Percentiles rank a stretch among this genome's conserved stretches.
These are phyloP conservation scores for Clonostachys sp. DNA, from an alignment of 2,329 filamentous ascomycete genomes.

Conservation along the genomic window DNA sequence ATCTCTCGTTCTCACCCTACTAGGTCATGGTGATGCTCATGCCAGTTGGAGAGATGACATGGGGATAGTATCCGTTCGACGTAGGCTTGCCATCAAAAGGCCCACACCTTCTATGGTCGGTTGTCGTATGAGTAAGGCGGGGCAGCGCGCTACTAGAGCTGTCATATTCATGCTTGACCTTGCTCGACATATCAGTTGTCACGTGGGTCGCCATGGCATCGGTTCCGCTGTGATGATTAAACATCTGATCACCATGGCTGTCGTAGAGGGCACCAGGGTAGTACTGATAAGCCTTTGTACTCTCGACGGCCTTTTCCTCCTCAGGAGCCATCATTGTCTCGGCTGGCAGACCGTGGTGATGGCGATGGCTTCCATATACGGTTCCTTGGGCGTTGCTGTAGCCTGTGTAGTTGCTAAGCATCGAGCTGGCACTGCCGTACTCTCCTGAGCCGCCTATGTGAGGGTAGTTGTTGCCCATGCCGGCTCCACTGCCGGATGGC, in stretches of 20 bases:
- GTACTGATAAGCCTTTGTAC: constrained; percentile 49
- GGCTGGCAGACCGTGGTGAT: constrained; percentile 43
- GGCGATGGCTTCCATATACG: constrained; percentile 33
- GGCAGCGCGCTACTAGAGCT: constrained; percentile 22
- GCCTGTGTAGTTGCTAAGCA: constrained; percentile 25
- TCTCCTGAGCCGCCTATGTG: constrained; percentile 12
- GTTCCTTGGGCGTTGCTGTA: constrained; percentile 14
- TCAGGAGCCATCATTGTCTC: constrained; percentile 48
- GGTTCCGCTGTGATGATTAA: constrained; percentile 28
- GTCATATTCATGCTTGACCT: constrained; percentile 47
- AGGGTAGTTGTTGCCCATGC: constrained; percentile 36
- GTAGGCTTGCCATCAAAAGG: constrained; percentile 49
- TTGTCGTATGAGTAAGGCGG: constrained; percentile 36
- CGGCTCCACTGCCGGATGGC: constrained; percentile 58
- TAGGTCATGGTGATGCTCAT: constrained; percentile 35
- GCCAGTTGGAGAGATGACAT: constrained; percentile 39
- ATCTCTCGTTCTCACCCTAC: constrained; percentile 1
- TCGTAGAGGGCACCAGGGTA: constrained; percentile 48
- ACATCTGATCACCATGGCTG: constrained; percentile 38
- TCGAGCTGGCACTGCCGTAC: constrained; percentile 19
- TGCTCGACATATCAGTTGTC: constrained; percentile 21
- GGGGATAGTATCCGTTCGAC: constrained; percentile 50
- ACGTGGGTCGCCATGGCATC: constrained; percentile 26
- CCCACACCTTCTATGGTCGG: constrained; percentile 30
- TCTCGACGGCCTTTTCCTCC: constrained; percentile 44